A percentile compares a stretch with the other conserved stretches of the same genome.
Evolutionary conservation across 164 flowering plant species (phyloP).

Genomic region (Umbellularia californica): DNA sequence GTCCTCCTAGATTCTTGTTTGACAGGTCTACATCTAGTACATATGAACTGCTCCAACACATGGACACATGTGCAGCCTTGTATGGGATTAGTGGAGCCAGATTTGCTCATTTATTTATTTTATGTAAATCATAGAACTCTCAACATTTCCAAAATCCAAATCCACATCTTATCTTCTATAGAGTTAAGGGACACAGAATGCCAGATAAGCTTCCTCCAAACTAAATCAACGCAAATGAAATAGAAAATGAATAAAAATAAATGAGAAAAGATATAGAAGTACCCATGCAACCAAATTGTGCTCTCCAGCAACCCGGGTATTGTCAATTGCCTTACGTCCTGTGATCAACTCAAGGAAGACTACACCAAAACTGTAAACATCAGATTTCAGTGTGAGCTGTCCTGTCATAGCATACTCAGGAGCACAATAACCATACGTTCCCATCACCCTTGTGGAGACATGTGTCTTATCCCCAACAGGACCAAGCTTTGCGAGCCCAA

Average conservation of each 20-base stretch:
- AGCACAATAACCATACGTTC: constrained; percentile 96
- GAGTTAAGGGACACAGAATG: not conserved
- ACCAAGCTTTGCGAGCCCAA: constrained; percentile 94
- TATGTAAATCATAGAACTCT: not conserved
- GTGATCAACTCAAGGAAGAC: constrained; percentile 91
- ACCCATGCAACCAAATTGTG: constrained; percentile 97
- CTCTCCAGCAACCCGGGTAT: constrained; percentile 59
- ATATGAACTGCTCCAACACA: no score
- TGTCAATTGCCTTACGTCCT: constrained; percentile 91
- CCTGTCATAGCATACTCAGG: constrained; percentile 99
- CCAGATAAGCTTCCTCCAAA: not conserved
- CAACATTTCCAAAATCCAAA: not conserved
- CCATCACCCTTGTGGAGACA: constrained; percentile 98
- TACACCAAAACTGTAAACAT: constrained; percentile 95
- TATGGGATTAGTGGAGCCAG: no score
- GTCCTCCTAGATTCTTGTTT: no score
- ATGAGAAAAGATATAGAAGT: constrained; percentile 10
- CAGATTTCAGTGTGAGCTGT: constrained; percentile 87
- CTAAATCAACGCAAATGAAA: not conserved
- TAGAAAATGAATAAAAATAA: not conserved
- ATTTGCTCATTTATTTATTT: no score
- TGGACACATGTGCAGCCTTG: no score
- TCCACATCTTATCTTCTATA: not conserved
- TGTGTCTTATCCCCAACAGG: constrained; percentile 97
- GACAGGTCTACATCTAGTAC: no score